Percentiles rank a stretch among this genome's conserved stretches.
phyloP scores from a whole-genome alignment of 1,284 basidiomycete species.

The Irpex sp. region DNA sequence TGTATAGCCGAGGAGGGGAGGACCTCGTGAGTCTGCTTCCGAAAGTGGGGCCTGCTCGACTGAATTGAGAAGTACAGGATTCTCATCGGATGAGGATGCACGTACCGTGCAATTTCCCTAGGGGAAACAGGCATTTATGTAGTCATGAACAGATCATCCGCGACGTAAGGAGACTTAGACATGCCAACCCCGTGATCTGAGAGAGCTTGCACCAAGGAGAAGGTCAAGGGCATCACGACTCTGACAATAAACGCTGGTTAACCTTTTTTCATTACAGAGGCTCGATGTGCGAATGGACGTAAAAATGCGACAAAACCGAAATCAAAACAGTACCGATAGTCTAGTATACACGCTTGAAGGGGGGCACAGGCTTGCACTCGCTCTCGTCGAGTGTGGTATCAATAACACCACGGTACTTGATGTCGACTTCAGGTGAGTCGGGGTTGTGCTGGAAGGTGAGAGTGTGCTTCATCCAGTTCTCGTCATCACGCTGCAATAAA shows the following conservation, averaged over 20 bases:
- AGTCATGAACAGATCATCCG: not conserved
- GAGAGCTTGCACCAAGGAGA: not conserved
- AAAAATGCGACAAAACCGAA: not conserved
- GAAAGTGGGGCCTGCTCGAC: not conserved
- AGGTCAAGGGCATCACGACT: not conserved
- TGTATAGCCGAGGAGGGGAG: not conserved
- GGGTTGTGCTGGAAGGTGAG: conserved; percentile 82
- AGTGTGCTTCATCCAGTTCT: conserved; percentile 93
- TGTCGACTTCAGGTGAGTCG: conserved; percentile 77
- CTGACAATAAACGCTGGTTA: not conserved
- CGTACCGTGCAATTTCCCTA: not conserved
- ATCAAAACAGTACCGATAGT: conserved; percentile 1
- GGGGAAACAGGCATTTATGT: not conserved
- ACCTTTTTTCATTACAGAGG: not conserved
- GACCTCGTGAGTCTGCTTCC: not conserved
- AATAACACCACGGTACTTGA: conserved; percentile 90
- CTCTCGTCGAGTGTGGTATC: conserved; percentile 87
- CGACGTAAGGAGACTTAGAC: not conserved
- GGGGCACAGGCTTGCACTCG: conserved; percentile 90
- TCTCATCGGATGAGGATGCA: not conserved
- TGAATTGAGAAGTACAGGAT: not conserved
- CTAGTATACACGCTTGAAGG: conserved; percentile 86
- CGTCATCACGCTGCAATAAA: conserved; percentile 71
- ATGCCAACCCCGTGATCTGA: not conserved
- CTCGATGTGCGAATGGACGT: not conserved